Evolutionary conservation across 1,284 basidiomycete species (phyloP), one percentile per base, ranked within the genome.

Genomic region (Cutaneotrichosporon cavernicola): DNA sequence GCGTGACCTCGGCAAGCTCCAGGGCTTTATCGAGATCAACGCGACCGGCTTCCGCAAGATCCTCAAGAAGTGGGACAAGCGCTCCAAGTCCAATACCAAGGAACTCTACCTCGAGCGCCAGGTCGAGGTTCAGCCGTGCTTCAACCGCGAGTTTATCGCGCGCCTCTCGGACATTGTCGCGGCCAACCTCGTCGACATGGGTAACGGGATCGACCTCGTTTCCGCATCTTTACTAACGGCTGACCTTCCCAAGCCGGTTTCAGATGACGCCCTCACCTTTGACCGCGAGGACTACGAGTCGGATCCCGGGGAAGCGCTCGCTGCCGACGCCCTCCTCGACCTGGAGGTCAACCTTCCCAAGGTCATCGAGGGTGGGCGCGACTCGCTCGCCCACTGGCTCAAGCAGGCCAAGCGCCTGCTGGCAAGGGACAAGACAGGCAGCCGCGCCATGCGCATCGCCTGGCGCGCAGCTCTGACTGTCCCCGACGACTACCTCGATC

Each of bases 11-110:
- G 89, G 89, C 64, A 97, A 98, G 84, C 84, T 99, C 40, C 92
- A 97, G 87, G 92, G 92, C 81, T 99, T 97, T 75, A 89, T 99
- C 71, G 97, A 99, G 81, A 91, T 98, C 76, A 99, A 99, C 78
- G 97, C 92, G 1, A 95, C 89, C 4, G 97, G 95, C 2, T 99
- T 99, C 80, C 87, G 96, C 59, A 99, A 99, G 81, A 99, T 99
- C 61, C 82, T 98, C 68, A 99, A 99, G 76, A 99, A 99, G 78
- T 99, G 94, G 87, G 97, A 99, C 82, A 99, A 99, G 81, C 87
- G 92, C 62, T 94, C 91, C 47, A 98, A 90, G 69, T 94, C 90
- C 16, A 90, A 89, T 40, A 98, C 91, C 18, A 98, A 97, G 80
- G 97, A 99, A 78, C 85, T 99, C 13, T 99, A 99, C 80, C 87